Base-by-base conservation (phyloP, 2,329 filamentous ascomycete species). In the Huntiella decipiens region DNA sequence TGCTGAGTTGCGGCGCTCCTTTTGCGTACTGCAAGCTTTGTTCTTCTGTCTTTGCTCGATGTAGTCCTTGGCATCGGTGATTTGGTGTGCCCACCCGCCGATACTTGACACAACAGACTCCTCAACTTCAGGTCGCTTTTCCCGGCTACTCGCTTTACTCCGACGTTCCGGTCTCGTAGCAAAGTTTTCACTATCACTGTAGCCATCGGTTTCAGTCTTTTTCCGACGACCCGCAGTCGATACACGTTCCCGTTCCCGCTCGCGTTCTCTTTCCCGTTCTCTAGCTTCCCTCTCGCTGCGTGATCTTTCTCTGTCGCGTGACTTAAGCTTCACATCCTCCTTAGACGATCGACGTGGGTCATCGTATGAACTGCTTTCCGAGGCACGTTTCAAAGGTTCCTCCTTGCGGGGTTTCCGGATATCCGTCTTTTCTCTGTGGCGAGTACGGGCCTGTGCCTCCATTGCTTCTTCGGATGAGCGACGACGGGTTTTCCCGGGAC, bases 341-440 rank as follows among this genome's bases (percentile, higher is more conserved):
- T 46, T 35, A 57, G 57, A 65, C 56, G 22, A 28, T 6, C 22
- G 22, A 28, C 22, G 22, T 28, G 22, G 8, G 22, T 28, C 22
- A 28, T 28, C 22, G 8, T 28, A 10, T 10, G 22, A 28, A 28
- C 22, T 28, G 22, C 22, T 28, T 50, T 51, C 56, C 63, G 64
- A 11, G 62, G 60, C 42, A 63, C 61, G 0, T 55, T 47, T 57
- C 52, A 58, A 62, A 17, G 58, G 56, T 2, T 64, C 62, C 54
- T 64, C 64, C 16, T 62, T 58, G 28, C 56, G 13, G 50, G 56
- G 60, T 53, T 62, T 63, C 45, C 22, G 22, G 6, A 28, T 28
- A 28, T 28, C 22, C 3, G 6, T 28, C 22, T 28, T 28, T 7
- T 28, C 22, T 28, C 22, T 28, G 2, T 28, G 22, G 22, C 22